Conservation (phyloP, 2,329 filamentous ascomycete species). For the Fusarium caatingaense region DNA sequence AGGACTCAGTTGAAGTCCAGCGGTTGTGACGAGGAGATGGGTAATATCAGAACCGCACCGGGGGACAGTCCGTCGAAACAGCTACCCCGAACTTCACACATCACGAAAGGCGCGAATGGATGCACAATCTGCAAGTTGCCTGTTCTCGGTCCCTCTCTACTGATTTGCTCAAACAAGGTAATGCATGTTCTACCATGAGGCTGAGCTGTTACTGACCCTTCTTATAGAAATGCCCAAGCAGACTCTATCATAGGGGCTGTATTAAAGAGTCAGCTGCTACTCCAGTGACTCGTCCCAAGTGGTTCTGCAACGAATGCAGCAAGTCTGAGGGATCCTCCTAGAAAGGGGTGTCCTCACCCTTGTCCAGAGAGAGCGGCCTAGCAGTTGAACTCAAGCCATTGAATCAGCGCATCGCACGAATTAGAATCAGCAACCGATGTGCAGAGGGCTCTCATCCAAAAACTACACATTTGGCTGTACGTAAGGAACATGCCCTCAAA, state of each 20-base stretch:
- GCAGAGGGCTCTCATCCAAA: conserved; percentile 8
- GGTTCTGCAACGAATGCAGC: conserved; percentile 60
- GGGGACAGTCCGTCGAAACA: conserved; percentile 40
- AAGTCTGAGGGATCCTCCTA: conserved; percentile 42
- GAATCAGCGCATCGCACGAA: neutral
- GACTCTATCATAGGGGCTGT: conserved; percentile 63
- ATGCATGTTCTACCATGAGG: conserved; percentile 34
- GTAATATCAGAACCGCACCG: conserved; percentile 12
- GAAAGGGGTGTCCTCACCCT: conserved; percentile 38
- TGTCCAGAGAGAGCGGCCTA: conserved; percentile 15
- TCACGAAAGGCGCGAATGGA: conserved; percentile 58
- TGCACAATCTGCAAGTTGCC: conserved; percentile 61
- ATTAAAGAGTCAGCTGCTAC: conserved; percentile 52
- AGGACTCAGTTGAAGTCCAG: conserved; percentile 46
- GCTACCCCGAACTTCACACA: conserved; percentile 51
- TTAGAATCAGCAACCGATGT: neutral
- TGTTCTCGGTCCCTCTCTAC: conserved; percentile 59
- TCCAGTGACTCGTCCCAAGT: conserved; percentile 52
- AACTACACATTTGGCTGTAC: conserved; percentile 11
- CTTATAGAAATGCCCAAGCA: conserved; percentile 55
- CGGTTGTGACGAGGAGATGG: conserved; percentile 11
- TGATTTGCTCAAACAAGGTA: conserved; percentile 65
- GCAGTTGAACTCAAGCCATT: neutral
- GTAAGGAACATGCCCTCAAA: conserved; percentile 3
- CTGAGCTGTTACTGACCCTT: conserved; percentile 29